phyloP scores from a whole-genome alignment of 805 yeast genomes.

The Huiozyma sinensis region DNA sequence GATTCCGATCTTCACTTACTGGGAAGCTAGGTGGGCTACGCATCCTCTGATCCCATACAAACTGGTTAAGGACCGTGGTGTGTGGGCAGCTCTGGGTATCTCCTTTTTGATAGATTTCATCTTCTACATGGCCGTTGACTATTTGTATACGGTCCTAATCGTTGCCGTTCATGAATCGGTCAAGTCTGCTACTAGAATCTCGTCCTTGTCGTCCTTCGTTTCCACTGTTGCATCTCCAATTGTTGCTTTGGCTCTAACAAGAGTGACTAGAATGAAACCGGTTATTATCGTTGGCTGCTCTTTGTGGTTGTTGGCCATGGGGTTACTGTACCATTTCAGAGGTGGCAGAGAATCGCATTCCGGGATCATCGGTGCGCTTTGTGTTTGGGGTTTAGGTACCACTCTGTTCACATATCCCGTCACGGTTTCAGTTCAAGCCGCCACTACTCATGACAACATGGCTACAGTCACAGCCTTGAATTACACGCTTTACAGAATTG shows the following conservation, averaged over 20 bases:
- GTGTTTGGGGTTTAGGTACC: slow-evolving; percentile 62
- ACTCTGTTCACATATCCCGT: slow-evolving; percentile 61
- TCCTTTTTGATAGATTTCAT: slow-evolving; percentile 50
- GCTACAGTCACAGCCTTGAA: slow-evolving; percentile 52
- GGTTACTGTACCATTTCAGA: slow-evolving; percentile 44
- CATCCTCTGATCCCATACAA: slow-evolving; percentile 55
- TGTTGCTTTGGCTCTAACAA: slow-evolving; percentile 42
- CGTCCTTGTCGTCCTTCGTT: slow-evolving; percentile 51
- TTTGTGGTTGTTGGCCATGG: slow-evolving; percentile 53
- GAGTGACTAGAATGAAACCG: slow-evolving; percentile 42
- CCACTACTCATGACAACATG: slow-evolving; percentile 49
- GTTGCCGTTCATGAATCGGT: slow-evolving; percentile 52
- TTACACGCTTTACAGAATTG: slow-evolving; percentile 47
- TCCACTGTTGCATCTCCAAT: slow-evolving; percentile 51
- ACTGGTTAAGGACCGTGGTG: slow-evolving; percentile 56
- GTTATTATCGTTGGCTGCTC: slow-evolving; percentile 49
- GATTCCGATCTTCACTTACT: slow-evolving; percentile 46
- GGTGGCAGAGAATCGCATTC: slow-evolving; percentile 40
- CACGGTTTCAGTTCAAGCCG: slow-evolving; percentile 51
- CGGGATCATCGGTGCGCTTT: slow-evolving; percentile 57
- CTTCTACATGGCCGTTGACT: slow-evolving; percentile 62
- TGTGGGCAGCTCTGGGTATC: slow-evolving; percentile 58
- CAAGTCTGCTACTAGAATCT: slow-evolving; percentile 55
- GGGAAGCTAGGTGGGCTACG: slow-evolving; percentile 47
- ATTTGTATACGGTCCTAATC: slow-evolving; percentile 52